These are phyloP conservation scores for Talaromyces rugulosus DNA, from an alignment of 2,329 filamentous ascomycete species.

Conservation along the genomic window DNA sequence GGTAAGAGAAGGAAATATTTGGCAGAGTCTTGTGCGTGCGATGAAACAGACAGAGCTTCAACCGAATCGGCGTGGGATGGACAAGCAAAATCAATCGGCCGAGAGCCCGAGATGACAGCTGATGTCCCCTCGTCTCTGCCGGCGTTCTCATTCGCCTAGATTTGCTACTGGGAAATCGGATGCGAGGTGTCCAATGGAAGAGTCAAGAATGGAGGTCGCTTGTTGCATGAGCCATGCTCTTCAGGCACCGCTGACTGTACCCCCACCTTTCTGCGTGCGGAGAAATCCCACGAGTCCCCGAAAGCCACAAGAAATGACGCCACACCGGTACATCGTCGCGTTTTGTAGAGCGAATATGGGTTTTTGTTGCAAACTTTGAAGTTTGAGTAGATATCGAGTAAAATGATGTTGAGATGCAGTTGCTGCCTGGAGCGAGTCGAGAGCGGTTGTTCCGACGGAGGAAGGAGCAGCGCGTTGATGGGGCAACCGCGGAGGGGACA, in stretches of 20 bases:
- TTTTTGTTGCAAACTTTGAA: neutral
- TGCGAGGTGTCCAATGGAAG: neutral
- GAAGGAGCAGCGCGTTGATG: constrained; percentile 9
- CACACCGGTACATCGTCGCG: neutral
- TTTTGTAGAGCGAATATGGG: neutral
- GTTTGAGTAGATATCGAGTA: neutral
- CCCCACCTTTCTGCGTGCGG: neutral
- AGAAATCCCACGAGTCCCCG: neutral
- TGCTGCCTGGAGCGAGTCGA: neutral
- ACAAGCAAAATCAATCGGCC: neutral
- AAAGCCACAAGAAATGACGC: neutral
- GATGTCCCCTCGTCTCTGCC: neutral
- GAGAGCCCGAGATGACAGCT: neutral
- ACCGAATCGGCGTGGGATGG: neutral
- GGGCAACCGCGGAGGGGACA: constrained; percentile 12
- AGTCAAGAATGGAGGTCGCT: neutral
- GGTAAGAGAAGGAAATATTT: neutral
- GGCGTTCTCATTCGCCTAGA: neutral
- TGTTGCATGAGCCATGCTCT: neutral
- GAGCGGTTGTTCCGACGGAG: neutral
- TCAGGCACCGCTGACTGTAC: neutral
- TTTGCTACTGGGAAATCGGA: neutral
- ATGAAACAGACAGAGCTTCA: neutral
- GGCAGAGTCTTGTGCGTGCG: neutral
- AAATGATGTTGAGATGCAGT: neutral